phyloP scores from a whole-genome alignment of 2,329 filamentous ascomycete genomes.

The Cercospora sojina region DNA sequence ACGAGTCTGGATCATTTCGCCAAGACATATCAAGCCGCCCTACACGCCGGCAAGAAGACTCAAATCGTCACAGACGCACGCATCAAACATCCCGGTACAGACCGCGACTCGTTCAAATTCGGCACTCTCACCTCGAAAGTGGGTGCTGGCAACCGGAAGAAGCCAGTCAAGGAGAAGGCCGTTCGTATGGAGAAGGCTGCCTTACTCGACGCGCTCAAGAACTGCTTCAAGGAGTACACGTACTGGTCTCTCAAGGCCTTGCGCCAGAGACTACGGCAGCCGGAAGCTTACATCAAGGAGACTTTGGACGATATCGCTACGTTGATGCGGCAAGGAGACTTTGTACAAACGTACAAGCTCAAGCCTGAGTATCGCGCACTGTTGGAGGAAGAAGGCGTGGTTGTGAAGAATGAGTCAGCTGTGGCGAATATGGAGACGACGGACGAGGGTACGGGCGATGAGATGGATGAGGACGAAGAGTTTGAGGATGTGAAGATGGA shows the following conservation, averaged over 20 bases:
- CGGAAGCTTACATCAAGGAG: constrained; percentile 88
- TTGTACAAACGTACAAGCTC: constrained; percentile 82
- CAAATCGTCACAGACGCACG: constrained; percentile 42
- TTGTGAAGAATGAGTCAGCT: constrained; percentile 52
- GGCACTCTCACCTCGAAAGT: constrained; percentile 35
- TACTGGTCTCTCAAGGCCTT: constrained; percentile 95
- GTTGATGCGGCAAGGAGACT: constrained; percentile 77
- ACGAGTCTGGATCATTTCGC: constrained; percentile 60
- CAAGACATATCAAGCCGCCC: constrained; percentile 27
- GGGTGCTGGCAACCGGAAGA: constrained; percentile 44
- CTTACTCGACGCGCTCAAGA: constrained; percentile 80
- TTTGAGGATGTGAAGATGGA: constrained; percentile 43
- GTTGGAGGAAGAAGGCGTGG: constrained; percentile 52
- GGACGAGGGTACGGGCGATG: constrained; percentile 39
- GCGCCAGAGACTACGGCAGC: constrained; percentile 74
- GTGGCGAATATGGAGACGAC: constrained; percentile 41
- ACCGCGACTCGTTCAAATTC: constrained; percentile 40
- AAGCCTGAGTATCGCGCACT: constrained; percentile 65
- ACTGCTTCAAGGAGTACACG: constrained; percentile 77
- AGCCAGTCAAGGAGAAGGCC: constrained; percentile 67
- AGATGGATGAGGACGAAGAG: constrained; percentile 52
- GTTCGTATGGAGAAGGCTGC: constrained; percentile 87
- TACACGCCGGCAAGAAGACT: constrained; percentile 51
- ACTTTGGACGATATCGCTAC: constrained; percentile 79
- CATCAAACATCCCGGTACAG: constrained; percentile 18